These are phyloP conservation scores for Neocatenulostroma microsporum DNA, from an alignment of 2,329 filamentous ascomycete genomes.

Conservation along the genomic window DNA sequence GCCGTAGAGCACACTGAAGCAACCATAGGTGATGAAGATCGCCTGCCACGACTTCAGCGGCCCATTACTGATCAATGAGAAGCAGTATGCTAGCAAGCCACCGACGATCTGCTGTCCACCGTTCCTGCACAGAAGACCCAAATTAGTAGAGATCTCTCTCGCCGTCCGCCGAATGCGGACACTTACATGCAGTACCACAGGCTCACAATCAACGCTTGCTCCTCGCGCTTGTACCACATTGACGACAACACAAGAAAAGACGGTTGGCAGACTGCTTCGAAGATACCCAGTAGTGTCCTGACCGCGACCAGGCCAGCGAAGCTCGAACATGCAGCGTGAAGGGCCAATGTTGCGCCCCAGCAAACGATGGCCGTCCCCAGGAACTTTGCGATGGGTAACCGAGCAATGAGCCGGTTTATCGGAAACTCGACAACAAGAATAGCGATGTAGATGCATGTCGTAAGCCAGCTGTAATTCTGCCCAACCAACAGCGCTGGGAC, in stretches of 20 bases:
- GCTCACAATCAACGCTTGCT: slow-evolving; percentile 59
- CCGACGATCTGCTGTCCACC: slow-evolving; percentile 64
- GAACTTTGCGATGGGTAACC: slow-evolving; percentile 54
- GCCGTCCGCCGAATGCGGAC: no score
- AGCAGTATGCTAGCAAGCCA: slow-evolving; percentile 56
- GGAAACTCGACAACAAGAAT: slow-evolving; percentile 66
- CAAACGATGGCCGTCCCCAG: slow-evolving; percentile 55
- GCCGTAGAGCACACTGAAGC: slow-evolving; percentile 56
- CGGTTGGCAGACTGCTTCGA: slow-evolving; percentile 63
- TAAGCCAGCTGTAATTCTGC: slow-evolving; percentile 60
- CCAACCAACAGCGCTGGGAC: slow-evolving; percentile 31
- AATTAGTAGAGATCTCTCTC: slow-evolving; percentile 2
- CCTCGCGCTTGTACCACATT: slow-evolving; percentile 67
- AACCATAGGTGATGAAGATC: slow-evolving; percentile 60
- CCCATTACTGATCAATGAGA: slow-evolving; percentile 27
- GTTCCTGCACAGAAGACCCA: slow-evolving; percentile 35
- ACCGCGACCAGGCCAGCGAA: slow-evolving; percentile 54
- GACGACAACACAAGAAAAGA: slow-evolving; percentile 60
- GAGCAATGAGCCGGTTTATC: slow-evolving; percentile 56
- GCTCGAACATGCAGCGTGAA: slow-evolving; percentile 53
- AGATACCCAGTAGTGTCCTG: slow-evolving; percentile 60
- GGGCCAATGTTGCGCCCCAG: slow-evolving; percentile 55
- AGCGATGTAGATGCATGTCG: slow-evolving; percentile 66
- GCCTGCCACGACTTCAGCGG: slow-evolving; percentile 51
- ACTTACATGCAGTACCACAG: slow-evolving; percentile 46